These are phyloP conservation scores for Penicillium mononematosum DNA, from an alignment of 495 filamentous ascomycete genomes.

Conservation along the genomic window DNA sequence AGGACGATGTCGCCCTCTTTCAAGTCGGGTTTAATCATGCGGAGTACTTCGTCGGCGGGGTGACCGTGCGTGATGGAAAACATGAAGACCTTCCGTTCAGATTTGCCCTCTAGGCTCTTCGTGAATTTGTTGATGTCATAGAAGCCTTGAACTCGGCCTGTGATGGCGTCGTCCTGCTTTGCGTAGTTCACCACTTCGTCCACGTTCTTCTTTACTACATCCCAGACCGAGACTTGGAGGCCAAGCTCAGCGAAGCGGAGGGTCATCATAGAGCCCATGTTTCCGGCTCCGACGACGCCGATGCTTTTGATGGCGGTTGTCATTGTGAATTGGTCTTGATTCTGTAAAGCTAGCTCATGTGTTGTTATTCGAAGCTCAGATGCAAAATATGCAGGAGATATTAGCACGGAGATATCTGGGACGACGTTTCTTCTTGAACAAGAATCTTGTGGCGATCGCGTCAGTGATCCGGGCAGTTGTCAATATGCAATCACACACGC, in stretches of 20 bases:
- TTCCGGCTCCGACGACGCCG: conserved; percentile 63
- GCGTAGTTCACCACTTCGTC: conserved; percentile 35
- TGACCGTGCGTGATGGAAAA: conserved; percentile 70
- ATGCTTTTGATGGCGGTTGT: conserved; percentile 44
- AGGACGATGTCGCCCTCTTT: conserved; percentile 66
- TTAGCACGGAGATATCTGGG: neutral
- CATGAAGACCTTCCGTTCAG: conserved; percentile 52
- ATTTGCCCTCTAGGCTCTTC: conserved; percentile 37
- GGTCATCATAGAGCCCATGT: conserved; percentile 66
- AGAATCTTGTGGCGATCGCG: conserved; percentile 20
- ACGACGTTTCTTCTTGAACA: conserved; percentile 16
- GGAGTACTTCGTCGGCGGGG: conserved; percentile 65
- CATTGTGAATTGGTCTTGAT: conserved; percentile 18
- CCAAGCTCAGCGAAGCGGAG: conserved; percentile 63
- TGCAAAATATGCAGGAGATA: neutral
- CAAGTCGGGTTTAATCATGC: conserved; percentile 54
- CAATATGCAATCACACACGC: conserved; percentile 22
- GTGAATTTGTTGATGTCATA: conserved; percentile 42
- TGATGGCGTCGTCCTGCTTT: conserved; percentile 22
- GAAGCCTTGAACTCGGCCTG: conserved; percentile 38
- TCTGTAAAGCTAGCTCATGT: neutral
- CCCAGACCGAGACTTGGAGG: conserved; percentile 59
- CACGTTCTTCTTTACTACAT: conserved; percentile 51
- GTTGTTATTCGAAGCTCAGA: too few species aligned
- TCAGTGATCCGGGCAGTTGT: conserved; percentile 14